phyloP scores from a whole-genome alignment of 768 basidiomycete species.

The Mycena rebaudengoi region DNA sequence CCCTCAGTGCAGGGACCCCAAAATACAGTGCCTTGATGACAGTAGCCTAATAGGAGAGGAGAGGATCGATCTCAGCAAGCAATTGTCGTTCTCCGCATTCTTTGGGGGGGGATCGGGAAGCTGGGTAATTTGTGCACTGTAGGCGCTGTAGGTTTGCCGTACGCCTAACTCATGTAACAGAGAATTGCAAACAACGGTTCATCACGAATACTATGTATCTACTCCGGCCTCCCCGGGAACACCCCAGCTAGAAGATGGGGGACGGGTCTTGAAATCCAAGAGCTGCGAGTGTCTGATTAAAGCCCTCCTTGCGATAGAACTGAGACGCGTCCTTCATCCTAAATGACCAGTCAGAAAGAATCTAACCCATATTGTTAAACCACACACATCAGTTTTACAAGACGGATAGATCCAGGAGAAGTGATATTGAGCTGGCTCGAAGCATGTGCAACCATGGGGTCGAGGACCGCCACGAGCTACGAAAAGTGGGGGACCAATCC shows the following conservation, averaged over 20 bases:
- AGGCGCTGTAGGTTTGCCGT: no score
- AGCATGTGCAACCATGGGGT: constrained; percentile 17
- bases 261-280: constrained; percentile 9
- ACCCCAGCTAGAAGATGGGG: background rate
- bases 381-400: constrained; percentile 21
- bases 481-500: constrained; percentile 14
- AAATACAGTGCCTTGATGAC: no score
- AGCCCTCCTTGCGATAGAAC: constrained; percentile 12
- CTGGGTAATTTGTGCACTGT: no score
- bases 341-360: background rate
- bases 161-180: no score
- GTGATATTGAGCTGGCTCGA: constrained; percentile 19
- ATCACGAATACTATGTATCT: no score
- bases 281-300: constrained; percentile 15
- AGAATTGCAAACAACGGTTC: no score
- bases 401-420: constrained; percentile 3
- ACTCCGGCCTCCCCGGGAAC: no score
- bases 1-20: no score
- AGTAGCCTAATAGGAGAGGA: no score
- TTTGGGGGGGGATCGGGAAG: no score
- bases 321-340: constrained; percentile 23
- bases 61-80: no score
- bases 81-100: no score
- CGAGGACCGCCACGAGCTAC: constrained; percentile 5
- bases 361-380: background rate